Conservation (phyloP, 345 rosid genomes). For the Acer saccharum region DNA sequence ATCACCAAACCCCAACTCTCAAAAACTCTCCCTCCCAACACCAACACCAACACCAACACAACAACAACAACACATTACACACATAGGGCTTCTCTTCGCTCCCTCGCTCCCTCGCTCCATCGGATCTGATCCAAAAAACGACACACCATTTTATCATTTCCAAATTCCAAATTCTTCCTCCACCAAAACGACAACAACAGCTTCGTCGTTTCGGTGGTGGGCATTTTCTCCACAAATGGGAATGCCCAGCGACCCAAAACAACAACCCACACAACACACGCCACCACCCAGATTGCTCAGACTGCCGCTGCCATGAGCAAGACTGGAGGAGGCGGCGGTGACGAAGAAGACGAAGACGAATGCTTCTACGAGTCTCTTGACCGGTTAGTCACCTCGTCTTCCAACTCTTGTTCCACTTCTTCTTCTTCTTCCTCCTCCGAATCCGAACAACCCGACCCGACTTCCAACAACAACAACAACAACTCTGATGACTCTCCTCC, state of each 20-base stretch:
- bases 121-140: constrained; percentile 44
- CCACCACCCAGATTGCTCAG: too few relatives aligned
- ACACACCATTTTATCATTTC: constrained; percentile 12
- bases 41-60: neutral
- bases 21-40: neutral
- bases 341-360: constrained; percentile 52
- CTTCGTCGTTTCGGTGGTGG: constrained; percentile 19
- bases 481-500: constrained; percentile 19
- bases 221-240: constrained; percentile 49
- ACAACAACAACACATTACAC: neutral
- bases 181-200: neutral
- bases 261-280: neutral
- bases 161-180: neutral
- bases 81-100: constrained; percentile 15
- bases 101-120: constrained; percentile 23
- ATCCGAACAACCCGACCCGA: constrained; percentile 38
- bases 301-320: constrained; percentile 33
- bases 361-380: constrained; percentile 81
- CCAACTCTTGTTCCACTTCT: constrained; percentile 70
- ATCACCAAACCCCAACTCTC: constrained; percentile 36
- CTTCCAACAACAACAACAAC: constrained; percentile 26
- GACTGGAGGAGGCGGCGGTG: constrained; percentile 32
- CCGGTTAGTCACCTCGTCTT: constrained; percentile 67
- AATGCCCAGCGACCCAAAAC: constrained; percentile 37
- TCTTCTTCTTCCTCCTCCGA: constrained; percentile 66